These are phyloP conservation scores for Ogataea ganodermae DNA, from an alignment of 805 yeast species.

Conservation along the genomic window DNA sequence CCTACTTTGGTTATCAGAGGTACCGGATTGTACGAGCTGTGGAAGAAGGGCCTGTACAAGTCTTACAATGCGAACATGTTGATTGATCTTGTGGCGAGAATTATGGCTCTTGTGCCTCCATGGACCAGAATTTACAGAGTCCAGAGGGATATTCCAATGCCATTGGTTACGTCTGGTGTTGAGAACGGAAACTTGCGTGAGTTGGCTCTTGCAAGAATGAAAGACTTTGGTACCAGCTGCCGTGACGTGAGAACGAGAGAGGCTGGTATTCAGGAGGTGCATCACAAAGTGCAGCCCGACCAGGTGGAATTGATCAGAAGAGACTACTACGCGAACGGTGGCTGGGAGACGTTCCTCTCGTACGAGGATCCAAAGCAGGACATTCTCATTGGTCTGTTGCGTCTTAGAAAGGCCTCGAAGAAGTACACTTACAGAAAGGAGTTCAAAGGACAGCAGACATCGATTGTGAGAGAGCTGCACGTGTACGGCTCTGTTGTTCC, in stretches of 20 bases:
- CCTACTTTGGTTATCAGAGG: constrained; percentile 97
- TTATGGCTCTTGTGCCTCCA: constrained; percentile 95
- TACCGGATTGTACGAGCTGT: constrained; percentile 92
- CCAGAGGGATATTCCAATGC: constrained; percentile 99
- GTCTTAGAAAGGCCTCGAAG: constrained; percentile 86
- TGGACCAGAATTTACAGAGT: constrained; percentile 99
- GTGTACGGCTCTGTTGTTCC: constrained; percentile 98
- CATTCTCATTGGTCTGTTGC: constrained; percentile 84
- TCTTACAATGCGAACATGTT: constrained; percentile 93
- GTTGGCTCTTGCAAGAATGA: constrained; percentile 94
- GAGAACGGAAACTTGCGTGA: constrained; percentile 97
- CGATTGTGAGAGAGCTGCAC: constrained; percentile 94
- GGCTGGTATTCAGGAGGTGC: constrained; percentile 98
- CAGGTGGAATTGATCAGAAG: constrained; percentile 94
- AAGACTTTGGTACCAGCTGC: constrained; percentile 94
- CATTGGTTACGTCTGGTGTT: constrained; percentile 94
- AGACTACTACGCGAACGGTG: constrained; percentile 96
- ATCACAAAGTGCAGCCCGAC: constrained; percentile 94
- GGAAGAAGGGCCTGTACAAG: constrained; percentile 95
- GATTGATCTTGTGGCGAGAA: constrained; percentile 93
- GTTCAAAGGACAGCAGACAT: constrained; percentile 77
- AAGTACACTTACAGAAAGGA: constrained; percentile 91
- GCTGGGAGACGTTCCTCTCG: constrained; percentile 96
- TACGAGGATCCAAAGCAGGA: constrained; percentile 98
- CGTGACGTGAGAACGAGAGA: constrained; percentile 97